Evolutionary conservation across 2,329 filamentous ascomycete genomes (phyloP).

Genomic region (Monosporascus sp.): DNA sequence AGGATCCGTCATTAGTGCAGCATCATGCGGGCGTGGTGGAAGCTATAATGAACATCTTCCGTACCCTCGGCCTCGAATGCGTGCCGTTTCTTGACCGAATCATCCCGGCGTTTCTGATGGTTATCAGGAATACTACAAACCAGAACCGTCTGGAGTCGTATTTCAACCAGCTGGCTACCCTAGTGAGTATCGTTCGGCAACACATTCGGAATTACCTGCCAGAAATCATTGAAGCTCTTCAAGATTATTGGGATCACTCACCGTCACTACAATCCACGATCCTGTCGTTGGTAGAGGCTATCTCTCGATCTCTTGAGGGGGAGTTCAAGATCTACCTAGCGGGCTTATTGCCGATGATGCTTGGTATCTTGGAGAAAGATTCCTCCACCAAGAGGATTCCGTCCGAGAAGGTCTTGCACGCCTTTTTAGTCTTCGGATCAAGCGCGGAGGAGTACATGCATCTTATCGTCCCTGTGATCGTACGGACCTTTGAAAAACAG

Average conservation of each 20-base stretch:
- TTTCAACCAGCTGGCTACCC: constrained; percentile 89
- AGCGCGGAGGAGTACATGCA: constrained; percentile 99
- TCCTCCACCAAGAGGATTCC: constrained; percentile 67
- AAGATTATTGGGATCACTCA: constrained; percentile 84
- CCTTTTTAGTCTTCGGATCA: constrained; percentile 90
- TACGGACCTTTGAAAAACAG: constrained; percentile 86
- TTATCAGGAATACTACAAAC: constrained; percentile 73
- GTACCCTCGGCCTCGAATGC: constrained; percentile 91
- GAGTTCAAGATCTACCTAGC: constrained; percentile 98
- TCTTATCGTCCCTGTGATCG: constrained; percentile 91
- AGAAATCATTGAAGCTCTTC: constrained; percentile 77
- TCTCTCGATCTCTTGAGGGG: constrained; percentile 87
- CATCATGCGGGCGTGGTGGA: constrained; percentile 94
- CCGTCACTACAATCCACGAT: constrained; percentile 85
- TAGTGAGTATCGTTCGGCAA: constrained; percentile 92
- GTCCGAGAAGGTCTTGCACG: constrained; percentile 87
- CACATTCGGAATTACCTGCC: constrained; percentile 90
- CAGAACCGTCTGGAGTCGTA: constrained; percentile 81
- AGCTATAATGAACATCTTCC: constrained; percentile 98
- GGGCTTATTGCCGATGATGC: constrained; percentile 83
- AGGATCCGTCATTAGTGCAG: constrained; percentile 81
- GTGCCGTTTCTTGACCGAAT: constrained; percentile 92
- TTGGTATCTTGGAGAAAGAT: constrained; percentile 88
- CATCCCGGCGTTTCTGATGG: constrained; percentile 84
- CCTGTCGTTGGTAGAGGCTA: constrained; percentile 84